A percentile compares a stretch with the other conserved stretches of the same genome.
phyloP scores from a whole-genome alignment of 345 rosid species.

The Eucalyptus polyanthemos region DNA sequence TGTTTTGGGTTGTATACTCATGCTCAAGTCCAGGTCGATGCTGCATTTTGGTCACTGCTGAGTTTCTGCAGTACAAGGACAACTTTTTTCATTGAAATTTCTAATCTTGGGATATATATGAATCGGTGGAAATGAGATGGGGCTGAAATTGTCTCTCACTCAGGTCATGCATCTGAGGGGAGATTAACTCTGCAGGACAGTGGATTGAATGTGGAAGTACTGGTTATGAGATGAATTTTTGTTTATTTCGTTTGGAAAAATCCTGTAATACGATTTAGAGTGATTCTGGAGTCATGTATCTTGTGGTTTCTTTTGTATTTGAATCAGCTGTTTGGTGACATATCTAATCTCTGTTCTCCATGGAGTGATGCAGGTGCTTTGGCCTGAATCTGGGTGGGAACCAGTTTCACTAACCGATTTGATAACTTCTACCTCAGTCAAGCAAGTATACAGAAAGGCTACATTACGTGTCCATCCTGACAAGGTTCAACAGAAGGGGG shows the following conservation, averaged over 20 bases:
- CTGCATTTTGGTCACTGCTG: background rate
- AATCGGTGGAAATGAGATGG: background rate
- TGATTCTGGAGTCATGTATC: background rate
- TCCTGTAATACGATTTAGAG: background rate
- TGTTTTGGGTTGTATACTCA: background rate
- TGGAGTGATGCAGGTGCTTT: slow-evolving; percentile 60
- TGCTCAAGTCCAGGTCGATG: background rate
- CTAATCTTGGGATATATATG: background rate
- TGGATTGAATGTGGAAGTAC: background rate
- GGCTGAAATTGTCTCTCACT: background rate
- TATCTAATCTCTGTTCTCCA: background rate
- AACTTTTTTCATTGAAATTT: background rate
- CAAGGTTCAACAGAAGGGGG: slow-evolving; percentile 97
- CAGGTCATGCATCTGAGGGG: background rate
- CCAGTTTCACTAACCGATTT: slow-evolving; percentile 77
- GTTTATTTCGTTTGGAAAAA: background rate
- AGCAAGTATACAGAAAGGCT: slow-evolving; percentile 85
- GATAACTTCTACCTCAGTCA: slow-evolving; percentile 75
- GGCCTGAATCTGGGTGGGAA: slow-evolving; percentile 90
- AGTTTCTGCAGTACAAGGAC: background rate
- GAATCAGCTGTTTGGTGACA: background rate
- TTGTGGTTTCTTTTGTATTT: background rate
- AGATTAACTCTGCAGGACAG: background rate
- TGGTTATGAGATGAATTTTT: background rate
- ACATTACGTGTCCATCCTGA: slow-evolving; percentile 86